These are phyloP conservation scores for Hyphodiscus sp. DNA, from an alignment of 2,329 filamentous ascomycete species.

Conservation along the genomic window DNA sequence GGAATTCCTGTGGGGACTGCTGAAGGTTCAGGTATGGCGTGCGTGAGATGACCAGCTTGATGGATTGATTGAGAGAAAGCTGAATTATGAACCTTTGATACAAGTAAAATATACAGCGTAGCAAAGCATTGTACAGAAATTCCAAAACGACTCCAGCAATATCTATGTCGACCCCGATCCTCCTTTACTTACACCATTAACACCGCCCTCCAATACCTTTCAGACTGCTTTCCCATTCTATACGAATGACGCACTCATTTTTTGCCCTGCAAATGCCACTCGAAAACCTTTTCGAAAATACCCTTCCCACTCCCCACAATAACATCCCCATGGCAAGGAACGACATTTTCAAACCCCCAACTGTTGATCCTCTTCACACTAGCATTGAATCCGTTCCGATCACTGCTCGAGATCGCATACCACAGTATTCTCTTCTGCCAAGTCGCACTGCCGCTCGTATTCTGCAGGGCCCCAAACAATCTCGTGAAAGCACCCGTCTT, in stretches of 20 bases:
- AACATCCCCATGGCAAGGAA: slow-evolving; percentile 91
- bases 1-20: too few relatives aligned
- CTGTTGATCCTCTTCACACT: slow-evolving; percentile 61
- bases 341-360: slow-evolving; percentile 81
- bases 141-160: too few relatives aligned
- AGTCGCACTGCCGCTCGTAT: slow-evolving; percentile 54
- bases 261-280: slow-evolving; percentile 65
- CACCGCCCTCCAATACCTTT: neutral
- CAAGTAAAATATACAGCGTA: too few relatives aligned
- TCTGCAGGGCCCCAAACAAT: slow-evolving; percentile 51
- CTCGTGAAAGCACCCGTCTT: slow-evolving; percentile 53
- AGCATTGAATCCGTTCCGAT: slow-evolving; percentile 63
- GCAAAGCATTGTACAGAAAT: too few relatives aligned
- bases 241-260: slow-evolving; percentile 6
- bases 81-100: too few relatives aligned
- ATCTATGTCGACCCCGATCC: neutral
- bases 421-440: slow-evolving; percentile 78
- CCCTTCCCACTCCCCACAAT: slow-evolving; percentile 69
- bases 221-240: neutral
- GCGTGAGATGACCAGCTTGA: too few relatives aligned
- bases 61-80: too few relatives aligned
- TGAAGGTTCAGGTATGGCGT: too few relatives aligned
- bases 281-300: slow-evolving; percentile 70
- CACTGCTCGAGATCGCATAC: slow-evolving; percentile 57
- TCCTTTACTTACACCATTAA: neutral